Percentiles rank a stretch among this genome's conserved stretches.
These are phyloP conservation scores for Aristolochia fimbriata DNA, from an alignment of 164 flowering plant genomes.

Conservation along the genomic window DNA sequence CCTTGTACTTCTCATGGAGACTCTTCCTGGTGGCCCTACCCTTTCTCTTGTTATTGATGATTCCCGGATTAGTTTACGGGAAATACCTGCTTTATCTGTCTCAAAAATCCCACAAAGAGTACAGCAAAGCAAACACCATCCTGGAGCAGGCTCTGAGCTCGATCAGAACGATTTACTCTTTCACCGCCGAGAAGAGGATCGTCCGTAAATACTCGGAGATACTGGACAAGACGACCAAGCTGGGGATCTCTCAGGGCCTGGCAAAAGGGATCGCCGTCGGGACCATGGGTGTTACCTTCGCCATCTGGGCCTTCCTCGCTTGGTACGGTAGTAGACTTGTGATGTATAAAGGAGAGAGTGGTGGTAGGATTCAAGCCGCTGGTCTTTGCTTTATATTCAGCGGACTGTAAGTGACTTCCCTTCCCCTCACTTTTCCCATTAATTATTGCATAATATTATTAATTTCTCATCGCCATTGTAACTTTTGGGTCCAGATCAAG, in stretches of 20 bases:
- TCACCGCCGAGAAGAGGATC: slow-evolving; percentile 36
- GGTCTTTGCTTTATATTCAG: slow-evolving; percentile 27
- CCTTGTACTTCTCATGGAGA: slow-evolving; percentile 47
- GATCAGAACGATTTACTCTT: slow-evolving; percentile 40
- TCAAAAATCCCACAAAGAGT: slow-evolving; percentile 23
- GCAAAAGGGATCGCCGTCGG: slow-evolving; percentile 46
- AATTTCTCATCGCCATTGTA: no score
- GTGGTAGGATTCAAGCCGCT: slow-evolving; percentile 33
- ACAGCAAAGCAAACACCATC: slow-evolving; percentile 41
- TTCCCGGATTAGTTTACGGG: slow-evolving; percentile 30
- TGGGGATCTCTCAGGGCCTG: no score
- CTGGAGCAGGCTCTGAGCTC: slow-evolving; percentile 53
- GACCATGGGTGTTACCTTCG: slow-evolving; percentile 38
- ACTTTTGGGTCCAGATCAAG: no score
- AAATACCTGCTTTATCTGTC: slow-evolving; percentile 20
- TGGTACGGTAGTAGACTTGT: slow-evolving; percentile 42
- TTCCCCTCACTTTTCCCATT: no score
- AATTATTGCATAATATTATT: no score
- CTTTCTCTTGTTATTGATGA: slow-evolving; percentile 14
- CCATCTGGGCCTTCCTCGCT: slow-evolving; percentile 38
- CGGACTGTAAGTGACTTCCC: no score
- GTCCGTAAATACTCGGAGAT: slow-evolving; percentile 20
- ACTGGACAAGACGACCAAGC: slow-evolving; percentile 18
- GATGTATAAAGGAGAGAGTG: slow-evolving; percentile 28
- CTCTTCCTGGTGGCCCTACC: slow-evolving; percentile 44